Base-by-base conservation (phyloP, 2,329 filamentous ascomycete species). In the Penicillium sclerotigenum region DNA sequence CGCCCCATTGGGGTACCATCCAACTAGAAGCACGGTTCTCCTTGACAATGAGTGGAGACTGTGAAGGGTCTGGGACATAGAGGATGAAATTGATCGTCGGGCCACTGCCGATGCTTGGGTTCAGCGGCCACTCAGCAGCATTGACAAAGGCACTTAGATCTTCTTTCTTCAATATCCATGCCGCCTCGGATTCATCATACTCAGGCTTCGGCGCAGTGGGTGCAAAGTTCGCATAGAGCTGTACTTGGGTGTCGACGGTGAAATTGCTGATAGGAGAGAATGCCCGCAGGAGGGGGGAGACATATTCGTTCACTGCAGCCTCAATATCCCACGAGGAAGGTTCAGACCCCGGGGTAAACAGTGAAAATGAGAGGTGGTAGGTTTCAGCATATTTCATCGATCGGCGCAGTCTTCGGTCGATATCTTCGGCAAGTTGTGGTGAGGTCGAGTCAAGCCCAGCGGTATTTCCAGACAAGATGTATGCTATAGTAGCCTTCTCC, bases 11-110 rank as follows among this genome's bases (percentile, higher is more conserved):
- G 0, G 94, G 94, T 42, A 99, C 88, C 61, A 97, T 82, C 93
- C 93, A 97, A 59, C 91, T 91, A 10, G 87, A 91, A 8, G 80
- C 83, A 33, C 77, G 76, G 60, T 79, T 84, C 47, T 83, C 83
- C 54, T 82, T 81, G 43, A 88, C 79, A 8, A 83, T 64, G 33
- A 88, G 75, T 13, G 86, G 86, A 3, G 81, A 81, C 58, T 85
- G 81, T 7, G 75, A 75, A 56, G 88, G 84, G 56, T 90, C 86
- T 6, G 92, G 91, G 8, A 95, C 86, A 68, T 94, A 99, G 28
- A 97, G 81, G 54, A 97, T 87, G 71, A 99, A 97, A 75, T 99
- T 97, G 68, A 99, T 87, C 0, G 94, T 99, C 1, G 94, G 94
- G 0, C 93, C 93, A 18, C 85, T 86, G 40, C 92, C 94, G 63